Conservation (phyloP, 1,284 basidiomycete genomes). For the Moesziomyces antarcticus region DNA sequence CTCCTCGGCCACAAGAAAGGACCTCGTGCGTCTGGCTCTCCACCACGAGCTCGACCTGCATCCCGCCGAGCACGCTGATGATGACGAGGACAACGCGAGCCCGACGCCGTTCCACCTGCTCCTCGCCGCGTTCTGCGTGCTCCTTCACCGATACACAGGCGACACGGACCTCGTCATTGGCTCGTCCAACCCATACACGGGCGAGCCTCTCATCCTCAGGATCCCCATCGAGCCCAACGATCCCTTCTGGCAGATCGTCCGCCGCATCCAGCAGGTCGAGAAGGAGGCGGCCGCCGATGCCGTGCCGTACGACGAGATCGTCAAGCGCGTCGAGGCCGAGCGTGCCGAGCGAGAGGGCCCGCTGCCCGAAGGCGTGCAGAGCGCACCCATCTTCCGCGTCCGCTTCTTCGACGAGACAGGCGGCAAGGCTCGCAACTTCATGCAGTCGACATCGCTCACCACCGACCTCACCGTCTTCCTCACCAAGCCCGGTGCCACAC, state of each 20-base stretch:
- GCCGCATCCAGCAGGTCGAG: constrained; percentile 84
- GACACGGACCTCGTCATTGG: constrained; percentile 95
- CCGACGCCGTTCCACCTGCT: constrained; percentile 92
- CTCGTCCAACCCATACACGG: constrained; percentile 78
- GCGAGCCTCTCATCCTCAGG: constrained; percentile 85
- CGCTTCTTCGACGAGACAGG: constrained; percentile 95
- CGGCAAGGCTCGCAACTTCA: constrained; percentile 70
- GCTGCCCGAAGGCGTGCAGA: constrained; percentile 44
- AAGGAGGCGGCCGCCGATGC: constrained; percentile 83
- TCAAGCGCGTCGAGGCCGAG: constrained; percentile 71
- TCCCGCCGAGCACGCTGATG: constrained; percentile 71
- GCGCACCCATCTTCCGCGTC: constrained; percentile 81
- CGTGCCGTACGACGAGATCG: constrained; percentile 83
- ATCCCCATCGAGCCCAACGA: constrained; percentile 86
- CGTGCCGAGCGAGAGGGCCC: constrained; percentile 48
- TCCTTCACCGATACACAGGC: constrained; percentile 94
- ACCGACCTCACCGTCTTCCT: constrained; percentile 87
- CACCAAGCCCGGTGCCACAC: constrained; percentile 57
- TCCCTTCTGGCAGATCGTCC: constrained; percentile 92
- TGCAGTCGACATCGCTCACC: constrained; percentile 74
- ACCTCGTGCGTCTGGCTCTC: constrained; percentile 71
- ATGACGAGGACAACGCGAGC: constrained; percentile 40
- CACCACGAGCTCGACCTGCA: constrained; percentile 78
- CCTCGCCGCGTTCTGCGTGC: constrained; percentile 87
- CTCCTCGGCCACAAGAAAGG: constrained; percentile 45